Percentiles rank a stretch among this genome's conserved stretches.
Evolutionary conservation across 768 basidiomycete species (phyloP).

Genomic region (Pulveroboletus ravenelii): DNA sequence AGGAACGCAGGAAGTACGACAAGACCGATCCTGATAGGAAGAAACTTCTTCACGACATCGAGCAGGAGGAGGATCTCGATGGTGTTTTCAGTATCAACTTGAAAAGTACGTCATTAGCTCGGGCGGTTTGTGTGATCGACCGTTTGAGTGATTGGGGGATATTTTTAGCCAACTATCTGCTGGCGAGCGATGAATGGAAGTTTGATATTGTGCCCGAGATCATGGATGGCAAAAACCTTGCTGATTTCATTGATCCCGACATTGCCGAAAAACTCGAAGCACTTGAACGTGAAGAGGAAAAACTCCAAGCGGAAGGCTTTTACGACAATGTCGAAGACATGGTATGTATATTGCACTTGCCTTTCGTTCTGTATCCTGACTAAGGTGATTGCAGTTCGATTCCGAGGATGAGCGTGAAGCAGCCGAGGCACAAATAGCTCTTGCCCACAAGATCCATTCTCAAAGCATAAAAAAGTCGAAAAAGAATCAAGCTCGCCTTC

Average conservation of each 20-base stretch:
- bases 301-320: conserved; percentile 90
- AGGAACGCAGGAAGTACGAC: conserved; percentile 76
- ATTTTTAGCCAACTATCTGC: conserved; percentile 77
- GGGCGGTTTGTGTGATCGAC: not conserved
- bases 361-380: not conserved
- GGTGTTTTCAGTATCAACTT: conserved; percentile 90
- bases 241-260: conserved; percentile 97
- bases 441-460: conserved; percentile 64
- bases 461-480: conserved; percentile 80
- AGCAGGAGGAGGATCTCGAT: conserved; percentile 81
- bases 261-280: conserved; percentile 96
- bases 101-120: conserved; percentile 52
- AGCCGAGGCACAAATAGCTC: conserved; percentile 50
- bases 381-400: conserved; percentile 34
- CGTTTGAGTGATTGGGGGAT: conserved; percentile 2
- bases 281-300: conserved; percentile 94
- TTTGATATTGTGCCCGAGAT: conserved; percentile 97
- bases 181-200: conserved; percentile 92
- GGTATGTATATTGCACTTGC: conserved; percentile 38
- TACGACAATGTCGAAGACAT: conserved; percentile 89
- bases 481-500: conserved; percentile 79
- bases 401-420: conserved; percentile 81
- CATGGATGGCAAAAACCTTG: conserved; percentile 97
- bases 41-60: conserved; percentile 73
- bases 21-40: conserved; percentile 78